phyloP scores from a whole-genome alignment of 2,329 filamentous ascomycete species.

The Talaromyces sp. region DNA sequence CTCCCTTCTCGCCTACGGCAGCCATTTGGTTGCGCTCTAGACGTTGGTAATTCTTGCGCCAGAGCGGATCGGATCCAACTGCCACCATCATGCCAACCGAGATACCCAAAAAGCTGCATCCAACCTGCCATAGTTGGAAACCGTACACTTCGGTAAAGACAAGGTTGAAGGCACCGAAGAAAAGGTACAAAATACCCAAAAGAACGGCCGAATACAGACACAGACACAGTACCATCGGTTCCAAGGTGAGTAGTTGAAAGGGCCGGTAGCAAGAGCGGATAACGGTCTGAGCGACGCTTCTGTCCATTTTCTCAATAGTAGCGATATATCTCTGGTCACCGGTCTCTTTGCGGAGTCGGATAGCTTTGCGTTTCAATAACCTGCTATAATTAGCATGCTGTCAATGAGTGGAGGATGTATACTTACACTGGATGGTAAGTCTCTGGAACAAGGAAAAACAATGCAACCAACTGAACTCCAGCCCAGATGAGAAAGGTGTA shows the following conservation, averaged over 20 bases:
- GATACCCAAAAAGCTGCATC: slow-evolving; percentile 68
- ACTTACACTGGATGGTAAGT: slow-evolving; percentile 66
- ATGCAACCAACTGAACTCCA: slow-evolving; percentile 53
- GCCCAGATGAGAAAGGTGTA: slow-evolving; percentile 83
- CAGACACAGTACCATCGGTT: slow-evolving; percentile 81
- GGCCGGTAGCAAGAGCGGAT: slow-evolving; percentile 56
- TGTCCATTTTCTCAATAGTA: slow-evolving; percentile 68
- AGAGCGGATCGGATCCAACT: slow-evolving; percentile 45
- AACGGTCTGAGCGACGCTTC: slow-evolving; percentile 63
- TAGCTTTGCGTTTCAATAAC: slow-evolving; percentile 53
- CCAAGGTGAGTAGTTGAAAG: slow-evolving; percentile 73
- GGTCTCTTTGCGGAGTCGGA: slow-evolving; percentile 52
- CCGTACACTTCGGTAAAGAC: slow-evolving; percentile 72
- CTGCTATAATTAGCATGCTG: slow-evolving; percentile 37
- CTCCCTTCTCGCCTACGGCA: not conserved
- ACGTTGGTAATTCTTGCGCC: slow-evolving; percentile 32
- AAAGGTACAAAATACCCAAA: slow-evolving; percentile 84
- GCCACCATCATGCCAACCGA: slow-evolving; percentile 47
- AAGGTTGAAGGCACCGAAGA: slow-evolving; percentile 82
- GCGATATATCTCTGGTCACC: slow-evolving; percentile 69
- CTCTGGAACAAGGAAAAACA: slow-evolving; percentile 75
- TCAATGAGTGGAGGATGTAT: slow-evolving; percentile 20
- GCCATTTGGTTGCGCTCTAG: slow-evolving; percentile 24
- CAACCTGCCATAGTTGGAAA: slow-evolving; percentile 74
- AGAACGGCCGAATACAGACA: slow-evolving; percentile 80